Base-by-base conservation (phyloP, 805 yeast genomes). In the Hanseniaspora occidentalis region DNA sequence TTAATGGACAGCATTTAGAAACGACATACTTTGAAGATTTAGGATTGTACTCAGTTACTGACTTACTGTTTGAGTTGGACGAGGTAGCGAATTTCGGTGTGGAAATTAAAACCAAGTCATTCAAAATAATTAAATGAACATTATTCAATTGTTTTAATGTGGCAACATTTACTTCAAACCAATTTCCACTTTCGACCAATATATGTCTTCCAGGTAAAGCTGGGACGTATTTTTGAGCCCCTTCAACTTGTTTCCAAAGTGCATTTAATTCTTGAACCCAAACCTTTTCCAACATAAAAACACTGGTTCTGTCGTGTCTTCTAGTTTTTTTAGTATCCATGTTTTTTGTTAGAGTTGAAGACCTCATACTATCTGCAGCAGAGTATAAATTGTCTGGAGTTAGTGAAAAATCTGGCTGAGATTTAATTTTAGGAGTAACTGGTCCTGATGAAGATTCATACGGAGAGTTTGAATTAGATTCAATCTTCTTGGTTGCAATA, bases 101-200 rank as follows among this genome's bases (percentile, higher is more conserved):
- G 0, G 96, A 95, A 29, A 88, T 66, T 42, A 88, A 60, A 1
- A 86, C 56, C 50, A 78, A 68, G 57, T 88, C 96, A 53, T 81
- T 86, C 48, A 88, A 64, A 7, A 88, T 58, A 50, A 83, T 82
- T 36, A 88, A 57, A 51, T 82, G 94, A 4, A 80, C 77, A 2
- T 84, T 78, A 48, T 81, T 77, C 25, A 79, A 66, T 1, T 86
- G 79, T 55, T 84, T 84, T 73, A 84, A 76, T 10, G 94, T 84
- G 0, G 92, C 86, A 2, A 81, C 75, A 51, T 85, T 86, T 44
- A 88, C 62, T 58, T 86, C 95, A 43, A 71, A 75, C 96, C 96
- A 88, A 37, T 86, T 71, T 2, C 81, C 80, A 54, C 85, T 76
- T 50, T 86, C 92, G 8, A 77, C 71, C 16, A 84, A 61, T 2